Percentiles rank a stretch among this genome's conserved stretches.
phyloP scores from a whole-genome alignment of 495 filamentous ascomycete species.

The Amphirosellinia nigrospora region DNA sequence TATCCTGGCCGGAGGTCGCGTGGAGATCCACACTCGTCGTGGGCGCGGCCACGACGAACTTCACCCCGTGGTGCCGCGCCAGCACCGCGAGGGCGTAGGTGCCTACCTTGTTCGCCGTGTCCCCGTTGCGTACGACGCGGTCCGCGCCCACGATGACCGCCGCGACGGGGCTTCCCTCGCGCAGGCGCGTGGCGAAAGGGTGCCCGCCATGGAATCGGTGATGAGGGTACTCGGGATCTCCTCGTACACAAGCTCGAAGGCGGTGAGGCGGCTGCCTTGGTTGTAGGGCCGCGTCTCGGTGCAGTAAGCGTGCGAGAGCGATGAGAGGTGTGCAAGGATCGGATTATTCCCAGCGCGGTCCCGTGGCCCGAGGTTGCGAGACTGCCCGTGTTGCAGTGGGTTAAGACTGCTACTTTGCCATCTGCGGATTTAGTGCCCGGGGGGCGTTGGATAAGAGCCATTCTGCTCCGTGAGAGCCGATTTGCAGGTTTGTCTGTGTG shows the following conservation, averaged over 20 bases:
- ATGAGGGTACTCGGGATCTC: conserved; percentile 90
- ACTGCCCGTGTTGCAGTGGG: conserved; percentile 98
- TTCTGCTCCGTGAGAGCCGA: conserved; percentile 80
- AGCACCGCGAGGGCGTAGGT: conserved; percentile 91
- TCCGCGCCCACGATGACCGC: conserved; percentile 95
- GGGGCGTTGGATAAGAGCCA: conserved; percentile 69
- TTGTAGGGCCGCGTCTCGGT: conserved; percentile 98
- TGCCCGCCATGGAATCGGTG: conserved; percentile 95
- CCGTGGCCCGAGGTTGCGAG: conserved; percentile 96
- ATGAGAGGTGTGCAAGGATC: conserved; percentile 79
- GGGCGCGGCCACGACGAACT: conserved; percentile 94
- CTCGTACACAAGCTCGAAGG: conserved; percentile 94
- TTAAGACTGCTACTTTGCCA: conserved; percentile 73
- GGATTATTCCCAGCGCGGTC: conserved; percentile 92
- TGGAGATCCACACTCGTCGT: conserved; percentile 90
- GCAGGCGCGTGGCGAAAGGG: conserved; percentile 67
- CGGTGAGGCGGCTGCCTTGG: conserved; percentile 92
- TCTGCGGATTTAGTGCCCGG: conserved; percentile 41
- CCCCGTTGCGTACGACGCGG: conserved; percentile 92
- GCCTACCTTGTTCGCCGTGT: conserved; percentile 98
- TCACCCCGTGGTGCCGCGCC: conserved; percentile 83
- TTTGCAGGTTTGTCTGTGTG: conserved; percentile 80
- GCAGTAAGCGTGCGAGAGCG: conserved; percentile 84
- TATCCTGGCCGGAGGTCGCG: conserved; percentile 74
- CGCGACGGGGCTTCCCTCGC: conserved; percentile 65